Evolutionary conservation across 148 eudicot species (phyloP), one percentile per base, ranked within the genome.

Genomic region (Amaranthus cruentus): DNA sequence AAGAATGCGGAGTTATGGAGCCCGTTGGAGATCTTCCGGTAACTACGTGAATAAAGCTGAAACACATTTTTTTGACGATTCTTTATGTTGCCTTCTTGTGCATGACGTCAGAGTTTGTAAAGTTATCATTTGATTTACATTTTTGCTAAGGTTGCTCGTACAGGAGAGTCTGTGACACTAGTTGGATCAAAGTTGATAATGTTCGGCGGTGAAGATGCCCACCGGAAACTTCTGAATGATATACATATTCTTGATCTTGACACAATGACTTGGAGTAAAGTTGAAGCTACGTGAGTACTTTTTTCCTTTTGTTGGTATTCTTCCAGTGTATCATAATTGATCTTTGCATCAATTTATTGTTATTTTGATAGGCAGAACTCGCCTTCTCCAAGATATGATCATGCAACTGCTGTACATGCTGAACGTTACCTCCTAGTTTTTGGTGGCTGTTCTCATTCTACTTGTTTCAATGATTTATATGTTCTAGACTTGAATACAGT

Each of bases 321-420:
- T 65, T 54, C 54, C 3, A 49, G 55, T 78, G 61, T 66, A 64
- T 72, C 51, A 43, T 4, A 47, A 9, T 62, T 51, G 55, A 59
- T 54, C 70, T 71, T 77, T 76, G 74, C 67, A 70, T 80, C 78
- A 81, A 71, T 74, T 79, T 81, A 70, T 68, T 85, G 57, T 75
- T 77, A 78, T 82, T 84, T 75, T 83, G 80, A 85, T 86, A 91
- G 98, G 90, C 97, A 90, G 87, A 83, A 87, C 63, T 87, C 91
- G 65, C 98, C 98, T 74, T 84, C 87, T 78, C 97, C 98, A 71
- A 88, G 98, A 83, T 95, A 90, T 86, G 98, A 95, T 87, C 98
- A 91, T 76, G 79, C 90, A 75, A 90, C 98, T 54, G 83, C 96
- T 69, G 81, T 88, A 80, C 90, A 95, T 76, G 91, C 84, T 57